Evolutionary conservation across 1,284 basidiomycete species (phyloP), one percentile per base, ranked within the genome.

Genomic region (Phaffia rhodozyma): DNA sequence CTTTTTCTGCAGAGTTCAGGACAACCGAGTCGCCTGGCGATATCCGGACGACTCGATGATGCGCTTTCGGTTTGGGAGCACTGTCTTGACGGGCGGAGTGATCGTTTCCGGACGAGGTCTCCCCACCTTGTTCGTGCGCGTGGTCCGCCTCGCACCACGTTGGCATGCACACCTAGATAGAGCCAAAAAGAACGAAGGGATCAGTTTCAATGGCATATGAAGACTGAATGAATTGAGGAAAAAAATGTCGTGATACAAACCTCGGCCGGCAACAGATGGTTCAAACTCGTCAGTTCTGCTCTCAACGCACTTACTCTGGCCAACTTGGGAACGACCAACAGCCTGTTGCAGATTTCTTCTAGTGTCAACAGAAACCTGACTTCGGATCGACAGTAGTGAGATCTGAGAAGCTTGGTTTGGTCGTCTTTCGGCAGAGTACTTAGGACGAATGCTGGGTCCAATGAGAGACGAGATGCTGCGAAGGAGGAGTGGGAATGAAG

Each of bases 21-120:
- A 98, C 96, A 47, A 98, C 96, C 53, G 91, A 90, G 78, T 99
- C 96, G 27, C 92, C 91, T 2, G 96, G 94, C 21, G 93, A 93
- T 74, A 99, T 96, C 69, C 96, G 86, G 52, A 98, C 91, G 61
- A 99, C 91, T 49, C 91, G 85, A 73, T 97, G 93, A 73, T 99
- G 94, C 7, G 86, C 83, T 72, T 84, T 79, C 70, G 65, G 75
- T 70, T 70, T 70, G 3, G 70, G 67, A 18, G 75, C 71, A 62
- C 73, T 72, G 49, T 79, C 70, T 13, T 67, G 67, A 38, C 78
- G 60, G 70, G 75, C 74, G 85, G 86, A 43, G 83, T 85, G 70
- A 0, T 70, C 67, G 0, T 69, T 67, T 0, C 73, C 72, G 0
- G 67, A 62, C 0, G 70, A 60, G 9, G 74, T 75, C 58, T 75